A percentile compares a stretch with the other conserved stretches of the same genome.
phyloP scores from a whole-genome alignment of 2,329 filamentous ascomycete genomes.

The Lecanosticta acicola region DNA sequence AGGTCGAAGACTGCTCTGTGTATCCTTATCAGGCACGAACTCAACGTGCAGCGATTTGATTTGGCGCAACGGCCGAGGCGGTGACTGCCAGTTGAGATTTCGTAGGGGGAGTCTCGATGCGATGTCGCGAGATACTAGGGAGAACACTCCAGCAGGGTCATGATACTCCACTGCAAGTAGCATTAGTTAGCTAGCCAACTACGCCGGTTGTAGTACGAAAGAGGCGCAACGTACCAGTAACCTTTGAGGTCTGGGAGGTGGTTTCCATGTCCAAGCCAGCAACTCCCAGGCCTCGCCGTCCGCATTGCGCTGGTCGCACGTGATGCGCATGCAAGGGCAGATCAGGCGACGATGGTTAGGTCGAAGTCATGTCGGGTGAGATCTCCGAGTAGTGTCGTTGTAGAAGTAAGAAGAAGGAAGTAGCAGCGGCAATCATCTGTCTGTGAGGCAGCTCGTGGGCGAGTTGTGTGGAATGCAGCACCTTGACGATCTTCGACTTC shows the following conservation, averaged over 20 bases:
- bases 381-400: neutral
- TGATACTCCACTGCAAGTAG: slow-evolving; percentile 77
- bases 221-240: slow-evolving; percentile 38
- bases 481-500: neutral
- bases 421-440: neutral
- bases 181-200: too few relatives aligned
- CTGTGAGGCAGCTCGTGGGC: neutral
- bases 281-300: slow-evolving; percentile 16
- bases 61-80: slow-evolving; percentile 81
- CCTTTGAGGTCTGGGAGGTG: slow-evolving; percentile 43
- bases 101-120: slow-evolving; percentile 74
- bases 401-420: neutral
- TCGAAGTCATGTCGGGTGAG: neutral
- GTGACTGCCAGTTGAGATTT: slow-evolving; percentile 96
- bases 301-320: slow-evolving; percentile 25
- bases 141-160: slow-evolving; percentile 85
- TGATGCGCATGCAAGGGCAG: neutral
- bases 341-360: neutral
- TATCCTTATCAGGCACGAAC: slow-evolving; percentile 54
- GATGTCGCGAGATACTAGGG: slow-evolving; percentile 71
- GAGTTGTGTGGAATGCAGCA: neutral
- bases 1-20: slow-evolving; percentile 22
- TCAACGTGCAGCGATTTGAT: slow-evolving; percentile 91
- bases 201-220: slow-evolving; percentile 4
- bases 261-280: slow-evolving; percentile 30